A percentile compares a stretch with the other conserved stretches of the same genome.
phyloP scores from a whole-genome alignment of 306 rosid species.

The Nissolia schottii region DNA sequence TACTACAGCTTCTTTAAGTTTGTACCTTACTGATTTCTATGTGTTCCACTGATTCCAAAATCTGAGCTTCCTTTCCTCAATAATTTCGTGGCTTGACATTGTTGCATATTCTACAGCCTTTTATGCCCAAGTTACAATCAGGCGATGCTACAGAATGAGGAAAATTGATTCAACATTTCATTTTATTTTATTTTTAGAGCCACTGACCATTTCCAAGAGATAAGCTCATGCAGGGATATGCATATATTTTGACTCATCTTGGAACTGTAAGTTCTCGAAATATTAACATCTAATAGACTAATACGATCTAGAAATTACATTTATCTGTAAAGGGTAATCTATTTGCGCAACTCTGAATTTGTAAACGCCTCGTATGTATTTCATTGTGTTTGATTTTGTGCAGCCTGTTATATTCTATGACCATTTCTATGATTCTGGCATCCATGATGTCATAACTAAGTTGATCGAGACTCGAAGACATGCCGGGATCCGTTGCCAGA shows the following conservation, averaged over 20 bases:
- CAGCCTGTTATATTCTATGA: conserved; percentile 74
- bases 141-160: conserved; percentile 10
- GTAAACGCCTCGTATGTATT: background rate
- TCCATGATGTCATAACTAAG: conserved; percentile 52
- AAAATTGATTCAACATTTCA: conserved; percentile 15
- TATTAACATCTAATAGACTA: background rate
- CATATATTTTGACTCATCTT: conserved; percentile 79
- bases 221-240: conserved; percentile 77
- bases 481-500: conserved; percentile 68
- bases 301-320: background rate
- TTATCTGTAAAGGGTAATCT: background rate
- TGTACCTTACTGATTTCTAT: too few relatives aligned
- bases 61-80: background rate
- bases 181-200: conserved; percentile 56
- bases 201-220: conserved; percentile 86
- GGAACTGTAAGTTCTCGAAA: conserved; percentile 57
- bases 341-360: background rate
- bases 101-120: conserved; percentile 1
- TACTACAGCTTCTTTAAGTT: too few relatives aligned
- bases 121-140: conserved; percentile 4
- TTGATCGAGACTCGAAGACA: conserved; percentile 63
- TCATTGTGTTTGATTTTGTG: background rate
- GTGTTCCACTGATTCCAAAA: too few relatives aligned
- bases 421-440: conserved; percentile 71
- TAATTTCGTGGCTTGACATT: background rate